Evolutionary conservation across 805 yeast genomes (phyloP).

Genomic region (Saturnispora sekii): DNA sequence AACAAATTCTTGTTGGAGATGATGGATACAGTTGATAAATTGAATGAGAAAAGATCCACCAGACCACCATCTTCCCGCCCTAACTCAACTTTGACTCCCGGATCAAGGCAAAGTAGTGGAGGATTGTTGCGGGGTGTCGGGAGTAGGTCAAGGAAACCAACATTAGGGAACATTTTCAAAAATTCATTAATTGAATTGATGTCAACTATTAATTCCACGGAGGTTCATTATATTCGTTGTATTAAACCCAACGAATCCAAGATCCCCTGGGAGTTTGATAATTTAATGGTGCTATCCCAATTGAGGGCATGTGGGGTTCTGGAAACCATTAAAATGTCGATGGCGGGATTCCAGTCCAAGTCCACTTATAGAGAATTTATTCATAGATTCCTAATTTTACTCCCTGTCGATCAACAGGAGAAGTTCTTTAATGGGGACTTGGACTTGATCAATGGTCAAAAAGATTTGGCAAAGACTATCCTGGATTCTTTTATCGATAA

Average conservation of each 20-base stretch:
- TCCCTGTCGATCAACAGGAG: conserved; percentile 58
- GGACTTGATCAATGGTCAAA: conserved; percentile 41
- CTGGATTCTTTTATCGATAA: conserved; percentile 54
- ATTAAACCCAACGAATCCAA: conserved; percentile 93
- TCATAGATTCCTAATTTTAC: conserved; percentile 71
- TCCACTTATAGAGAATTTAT: conserved; percentile 93
- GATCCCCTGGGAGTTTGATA: conserved; percentile 91
- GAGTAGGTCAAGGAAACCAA: conserved; percentile 59
- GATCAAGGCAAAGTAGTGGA: too few relatives aligned
- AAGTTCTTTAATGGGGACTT: conserved; percentile 44
- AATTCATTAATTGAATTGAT: conserved; percentile 84
- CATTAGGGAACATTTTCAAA: conserved; percentile 90
- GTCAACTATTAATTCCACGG: conserved; percentile 86
- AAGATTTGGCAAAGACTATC: conserved; percentile 58
- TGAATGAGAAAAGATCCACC: conserved; percentile 30
- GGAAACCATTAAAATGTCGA: conserved; percentile 90
- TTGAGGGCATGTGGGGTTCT: conserved; percentile 97
- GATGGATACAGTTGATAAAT: conserved; percentile 50
- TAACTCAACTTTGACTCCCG: not conserved
- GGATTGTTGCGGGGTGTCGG: conserved; percentile 10
- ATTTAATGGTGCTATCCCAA: conserved; percentile 89
- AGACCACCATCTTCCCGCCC: not conserved
- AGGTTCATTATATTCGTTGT: conserved; percentile 94
- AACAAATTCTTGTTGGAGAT: conserved; percentile 62
- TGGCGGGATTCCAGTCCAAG: conserved; percentile 97